phyloP scores from a whole-genome alignment of 768 basidiomycete species.

The Scleroderma bovista region DNA sequence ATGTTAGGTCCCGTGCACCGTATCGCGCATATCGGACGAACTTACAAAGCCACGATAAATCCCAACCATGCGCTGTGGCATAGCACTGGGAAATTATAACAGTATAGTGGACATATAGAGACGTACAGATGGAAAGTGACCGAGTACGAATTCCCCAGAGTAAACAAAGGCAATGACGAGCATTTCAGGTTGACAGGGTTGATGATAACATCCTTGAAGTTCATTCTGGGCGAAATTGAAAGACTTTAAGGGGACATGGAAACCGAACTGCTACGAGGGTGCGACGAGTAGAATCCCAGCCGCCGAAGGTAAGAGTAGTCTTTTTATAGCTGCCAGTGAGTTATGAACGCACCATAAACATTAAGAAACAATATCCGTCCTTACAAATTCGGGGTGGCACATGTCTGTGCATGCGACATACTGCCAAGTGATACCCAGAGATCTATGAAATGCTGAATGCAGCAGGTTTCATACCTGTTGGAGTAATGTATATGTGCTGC shows the following conservation, averaged over 20 bases:
- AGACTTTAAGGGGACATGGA: conserved; percentile 5
- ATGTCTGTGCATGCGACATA: no score
- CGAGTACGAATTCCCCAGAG: conserved; percentile 41
- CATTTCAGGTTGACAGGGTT: conserved; percentile 50
- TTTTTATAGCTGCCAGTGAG: no score
- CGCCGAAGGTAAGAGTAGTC: neutral
- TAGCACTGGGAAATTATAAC: conserved; percentile 15
- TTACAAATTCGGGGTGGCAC: no score
- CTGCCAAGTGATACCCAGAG: no score
- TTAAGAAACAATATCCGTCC: no score
- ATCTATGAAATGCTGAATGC: no score
- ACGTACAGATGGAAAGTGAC: conserved; percentile 47
- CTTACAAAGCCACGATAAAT: conserved; percentile 47
- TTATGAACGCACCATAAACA: no score
- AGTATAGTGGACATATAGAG: conserved; percentile 2
- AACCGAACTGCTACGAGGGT: no score
- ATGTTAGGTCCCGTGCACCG: neutral
- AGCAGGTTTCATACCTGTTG: no score
- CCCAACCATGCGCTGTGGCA: conserved; percentile 31
- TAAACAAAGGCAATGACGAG: conserved; percentile 47
- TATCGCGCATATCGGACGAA: neutral
- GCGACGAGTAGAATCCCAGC: neutral
- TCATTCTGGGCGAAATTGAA: neutral
- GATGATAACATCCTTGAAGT: conserved; percentile 17
- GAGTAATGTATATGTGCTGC: no score